Base-by-base conservation (phyloP, 2,329 filamentous ascomycete species). In the Xylaria sp. region DNA sequence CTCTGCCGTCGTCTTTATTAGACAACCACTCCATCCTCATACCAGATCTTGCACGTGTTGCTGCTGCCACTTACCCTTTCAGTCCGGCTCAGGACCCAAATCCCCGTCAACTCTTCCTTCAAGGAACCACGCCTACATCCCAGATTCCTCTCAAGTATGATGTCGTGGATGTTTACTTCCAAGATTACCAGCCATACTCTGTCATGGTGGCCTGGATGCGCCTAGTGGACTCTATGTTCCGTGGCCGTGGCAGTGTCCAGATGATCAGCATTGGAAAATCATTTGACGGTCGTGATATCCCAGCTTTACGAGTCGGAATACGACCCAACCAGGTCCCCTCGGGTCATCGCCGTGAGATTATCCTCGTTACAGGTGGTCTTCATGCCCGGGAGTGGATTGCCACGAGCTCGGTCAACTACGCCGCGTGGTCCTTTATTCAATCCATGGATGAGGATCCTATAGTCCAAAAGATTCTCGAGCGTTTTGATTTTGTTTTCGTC, bases 341-440 rank as follows among this genome's bases (percentile, higher is more conserved):
- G 79, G 83, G 59, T 78, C 37, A 17, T 12, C 83, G 81, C 4
- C 87, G 91, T 52, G 92, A 92, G 75, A 94, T 92, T 0, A 87
- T 97, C 60, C 81, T 97, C 53, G 82, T 99, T 19, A 89, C 89
- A 3, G 95, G 92, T 57, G 94, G 94, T 51, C 83, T 91, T n/a
- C 95, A 98, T 76, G 94, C 94, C 2, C 87, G 95, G 38, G 95
- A 99, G 81, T 99, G 95, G 95, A 96, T 99, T 68, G 92, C 92
- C 49, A 93, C 90, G 0, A 95, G 90, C 71, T 96, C 93, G 0
- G 92, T 96, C 55, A 96, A 90, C 71, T 98, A 96, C 71, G 80
- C 97, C 31, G 92, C 94, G 9, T 97, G 95, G 86, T 91, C 87
- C 15, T 83, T 98, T 50, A 91, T 97, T 71, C 94, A 91, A 0